These are phyloP conservation scores for Evansstolkia leycettana DNA, from an alignment of 495 filamentous ascomycete species.

Conservation along the genomic window DNA sequence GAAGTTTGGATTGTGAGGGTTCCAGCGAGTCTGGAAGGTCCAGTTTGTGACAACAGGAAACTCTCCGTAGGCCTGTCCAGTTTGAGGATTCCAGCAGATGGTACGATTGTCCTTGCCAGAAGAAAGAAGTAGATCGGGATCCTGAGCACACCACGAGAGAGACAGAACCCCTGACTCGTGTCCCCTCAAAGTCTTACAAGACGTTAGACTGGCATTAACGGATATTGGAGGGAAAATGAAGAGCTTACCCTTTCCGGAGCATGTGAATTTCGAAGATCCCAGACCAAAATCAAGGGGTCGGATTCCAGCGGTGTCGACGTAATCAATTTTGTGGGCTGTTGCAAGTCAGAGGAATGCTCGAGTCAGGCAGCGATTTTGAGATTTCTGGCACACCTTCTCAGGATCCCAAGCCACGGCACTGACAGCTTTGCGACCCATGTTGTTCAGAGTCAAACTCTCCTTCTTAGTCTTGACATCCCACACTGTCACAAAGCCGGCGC, in stretches of 20 bases:
- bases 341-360: conserved; percentile 3
- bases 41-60: conserved; percentile 97
- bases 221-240: neutral
- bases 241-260: conserved; percentile 64
- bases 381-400: conserved; percentile 40
- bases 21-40: conserved; percentile 94
- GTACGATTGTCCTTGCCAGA: conserved; percentile 96
- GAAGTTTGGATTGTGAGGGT: conserved; percentile 81
- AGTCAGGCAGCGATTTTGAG: neutral
- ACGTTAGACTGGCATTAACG: conserved; percentile 3
- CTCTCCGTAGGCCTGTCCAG: conserved; percentile 73
- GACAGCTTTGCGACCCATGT: conserved; percentile 80
- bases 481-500: conserved; percentile 89
- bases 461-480: conserved; percentile 98
- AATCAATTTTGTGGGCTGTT: conserved; percentile 71
- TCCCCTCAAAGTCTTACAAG: conserved; percentile 53
- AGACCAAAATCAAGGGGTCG: conserved; percentile 77
- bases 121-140: conserved; percentile 81
- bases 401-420: conserved; percentile 97
- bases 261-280: conserved; percentile 94
- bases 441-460: conserved; percentile 90
- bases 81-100: conserved; percentile 92
- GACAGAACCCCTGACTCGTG: conserved; percentile 91
- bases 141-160: conserved; percentile 90
- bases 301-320: conserved; percentile 89